Evolutionary conservation across 441 rosid species (phyloP).

Genomic region (Sinapis alba): DNA sequence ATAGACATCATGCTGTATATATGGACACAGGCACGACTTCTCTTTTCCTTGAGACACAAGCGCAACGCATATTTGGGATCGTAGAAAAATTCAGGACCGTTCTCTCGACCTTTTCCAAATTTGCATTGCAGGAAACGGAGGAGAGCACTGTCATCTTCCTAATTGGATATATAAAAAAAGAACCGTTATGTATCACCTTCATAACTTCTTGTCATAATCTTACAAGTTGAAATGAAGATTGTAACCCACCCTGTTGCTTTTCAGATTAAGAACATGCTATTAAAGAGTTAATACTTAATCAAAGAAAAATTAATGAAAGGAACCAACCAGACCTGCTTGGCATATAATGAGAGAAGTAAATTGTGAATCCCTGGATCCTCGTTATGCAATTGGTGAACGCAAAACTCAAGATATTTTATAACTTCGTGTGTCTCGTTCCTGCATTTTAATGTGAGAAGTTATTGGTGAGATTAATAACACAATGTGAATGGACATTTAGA

Average conservation of each 20-base stretch:
- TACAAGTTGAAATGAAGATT: too few species aligned
- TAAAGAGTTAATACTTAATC: neutral
- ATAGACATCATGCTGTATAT: conserved; percentile 99
- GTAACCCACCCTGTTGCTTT: conserved; percentile 8
- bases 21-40: conserved; percentile 98
- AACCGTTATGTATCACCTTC: too few species aligned
- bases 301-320: neutral
- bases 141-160: conserved; percentile 98
- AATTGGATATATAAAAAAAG: conserved; percentile 23
- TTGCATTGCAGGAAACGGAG: conserved; percentile 96
- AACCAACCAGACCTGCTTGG: conserved; percentile 79
- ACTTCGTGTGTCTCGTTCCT: conserved; percentile 99
- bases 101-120: conserved; percentile 92
- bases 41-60: conserved; percentile 94
- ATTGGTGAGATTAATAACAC: conserved; percentile 5
- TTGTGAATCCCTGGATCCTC: conserved; percentile 99
- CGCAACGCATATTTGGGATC: conserved; percentile 99
- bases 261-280: neutral
- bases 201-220: too few species aligned
- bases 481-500: conserved; percentile 14
- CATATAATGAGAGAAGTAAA: conserved; percentile 93
- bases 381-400: conserved; percentile 86
- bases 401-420: conserved; percentile 93
- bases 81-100: conserved; percentile 93
- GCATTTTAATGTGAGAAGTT: conserved; percentile 37